Evolutionary conservation across 176 grass and related monocot species (phyloP).

Genomic region (Oryza rufipogon): DNA sequence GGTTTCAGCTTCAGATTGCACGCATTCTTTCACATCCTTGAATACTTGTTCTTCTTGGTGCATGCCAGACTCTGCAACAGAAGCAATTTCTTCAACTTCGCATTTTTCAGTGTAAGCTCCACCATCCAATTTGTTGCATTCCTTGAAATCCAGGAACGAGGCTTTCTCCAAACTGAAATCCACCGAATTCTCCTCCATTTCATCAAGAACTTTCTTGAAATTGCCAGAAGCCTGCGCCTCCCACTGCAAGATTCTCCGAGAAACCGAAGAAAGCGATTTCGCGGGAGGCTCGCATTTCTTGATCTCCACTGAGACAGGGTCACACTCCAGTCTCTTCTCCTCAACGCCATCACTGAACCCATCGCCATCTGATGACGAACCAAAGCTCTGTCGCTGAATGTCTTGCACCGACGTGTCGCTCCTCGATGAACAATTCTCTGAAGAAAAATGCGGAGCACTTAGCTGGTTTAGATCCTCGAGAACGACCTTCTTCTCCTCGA

Average conservation of each 20-base stretch:
- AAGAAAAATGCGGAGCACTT: not conserved
- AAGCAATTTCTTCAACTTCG: not conserved
- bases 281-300: conserved; percentile 20
- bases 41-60: conserved; percentile 8
- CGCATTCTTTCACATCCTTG: conserved; percentile 40
- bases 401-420: not conserved
- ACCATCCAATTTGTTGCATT: conserved; percentile 2
- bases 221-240: conserved; percentile 37
- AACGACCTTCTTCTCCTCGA: conserved; percentile 49
- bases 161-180: conserved; percentile 13
- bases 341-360: not conserved
- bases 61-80: not conserved
- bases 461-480: conserved; percentile 37
- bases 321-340: conserved; percentile 51
- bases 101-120: not conserved
- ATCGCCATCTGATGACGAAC: not conserved
- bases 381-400: conserved; percentile 6
- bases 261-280: conserved; percentile 36
- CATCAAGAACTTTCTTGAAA: conserved; percentile 20
- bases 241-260: conserved; percentile 37
- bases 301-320: conserved; percentile 32
- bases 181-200: not conserved
- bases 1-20: not conserved
- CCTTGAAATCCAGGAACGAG: conserved; percentile 3
- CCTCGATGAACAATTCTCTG: not conserved